Evolutionary conservation across 352 stramenopile species (phyloP), one percentile per base, ranked within the genome.

Genomic region (Phytophthora syringae): DNA sequence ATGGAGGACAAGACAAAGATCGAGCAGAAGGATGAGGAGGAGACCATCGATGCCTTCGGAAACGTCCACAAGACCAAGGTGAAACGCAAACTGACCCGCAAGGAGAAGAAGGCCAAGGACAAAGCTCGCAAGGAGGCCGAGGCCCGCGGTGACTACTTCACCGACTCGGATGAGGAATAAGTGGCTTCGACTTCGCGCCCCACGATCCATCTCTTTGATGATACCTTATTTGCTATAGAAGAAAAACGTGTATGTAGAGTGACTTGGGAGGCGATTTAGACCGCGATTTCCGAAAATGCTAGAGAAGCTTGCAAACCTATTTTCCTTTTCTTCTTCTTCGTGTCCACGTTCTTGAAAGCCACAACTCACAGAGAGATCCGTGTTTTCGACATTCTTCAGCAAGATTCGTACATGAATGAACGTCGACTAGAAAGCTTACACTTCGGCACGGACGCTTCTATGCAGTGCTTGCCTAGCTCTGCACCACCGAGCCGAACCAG

Each of bases 1-100:
- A 55, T 66, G 30, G 88, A 94, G 67, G 88, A 96, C 82, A 94
- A 93, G 83, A 96, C 88, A 25, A 96, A 96, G 73, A 96, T 96
- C 40, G 88, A 96, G 80, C 88, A 96, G 80, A 96, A 94, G 78
- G 80, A 93, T 52, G 84, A 92, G 67, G 84, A 94, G 62, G 88
- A 96, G 70, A 67, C 67, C 2, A 83, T 76, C 7, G 88, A 96
- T 59, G 88, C 86, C 5, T 96, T 96, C 56, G 88, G 88, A 45
- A 96, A 96, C 75, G 86, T 94, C 18, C 58, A 60, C 18, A 94
- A 94, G 80, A 96, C 61, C 51, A 96, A 96, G 72, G 81, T 96
- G 58, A 96, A 96, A 80, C 88, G 88, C 74, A 96, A 94, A 83
- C 78, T 96, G 7, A 96, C 88, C 64, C 88, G 88, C 63, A 96